Base-by-base conservation (phyloP, 2,329 filamentous ascomycete species). In the Aspergillus sp. region DNA sequence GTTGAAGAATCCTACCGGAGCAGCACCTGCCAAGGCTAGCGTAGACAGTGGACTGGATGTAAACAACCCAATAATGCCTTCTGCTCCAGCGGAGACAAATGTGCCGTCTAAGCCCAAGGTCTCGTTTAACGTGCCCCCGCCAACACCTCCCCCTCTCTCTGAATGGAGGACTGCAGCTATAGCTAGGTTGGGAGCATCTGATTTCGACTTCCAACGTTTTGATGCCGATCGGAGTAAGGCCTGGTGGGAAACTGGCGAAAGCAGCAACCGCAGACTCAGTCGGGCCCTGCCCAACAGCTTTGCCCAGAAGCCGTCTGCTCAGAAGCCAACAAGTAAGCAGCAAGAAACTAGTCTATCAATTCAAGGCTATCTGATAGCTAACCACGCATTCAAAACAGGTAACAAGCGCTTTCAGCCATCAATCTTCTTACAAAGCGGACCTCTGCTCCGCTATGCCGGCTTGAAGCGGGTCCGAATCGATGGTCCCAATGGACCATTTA, bases 371-470 rank as follows among this genome's bases (percentile, higher is more conserved):
- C 47, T 39, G 1, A 27, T 30, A 38, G 25, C 57, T 63, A 30
- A 63, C 42, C 5, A 49, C 19, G 11, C 41, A 25, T 11, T 41
- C 17, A 48, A 11, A 55, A 48, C 60, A 75, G 67, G 66, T 59
- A 67, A 68, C 15, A 91, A 90, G 17, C 84, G 84, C 60, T 99
- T 98, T 76, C 90, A 90, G 67, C 95, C 95, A 21, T 84, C 86
- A 3, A 77, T 99, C 39, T 93, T 91, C 72, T 81, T 99, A 57
- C 93, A 92, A 75, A 96, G 94, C 70, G 95, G 95, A 0, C 95
- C 95, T 5, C 80, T 99, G 21, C 80, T 99, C 64, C 88, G 95
- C 61, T 99, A 96, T 74, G 94, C 90, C 58, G 95, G 96, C 19
- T 86, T 96, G 86, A 96, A 76, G 80, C 81, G 69, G 70, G 68